Evolutionary conservation across 2,329 filamentous ascomycete species (phyloP).

Genomic region (Cercospora zeae-maydis): DNA sequence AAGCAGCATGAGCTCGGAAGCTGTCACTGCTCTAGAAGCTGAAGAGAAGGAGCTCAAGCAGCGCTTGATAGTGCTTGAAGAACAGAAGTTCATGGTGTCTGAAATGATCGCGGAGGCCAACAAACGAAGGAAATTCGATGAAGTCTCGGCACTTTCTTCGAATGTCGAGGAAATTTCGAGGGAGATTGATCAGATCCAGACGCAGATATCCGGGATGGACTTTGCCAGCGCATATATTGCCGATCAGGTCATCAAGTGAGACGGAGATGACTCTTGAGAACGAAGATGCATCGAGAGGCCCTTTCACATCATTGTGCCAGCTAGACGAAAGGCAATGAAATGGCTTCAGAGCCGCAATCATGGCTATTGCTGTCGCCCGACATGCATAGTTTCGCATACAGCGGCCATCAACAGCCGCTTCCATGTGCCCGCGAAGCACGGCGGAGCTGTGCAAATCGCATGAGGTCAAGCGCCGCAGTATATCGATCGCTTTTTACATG

Average conservation of each 20-base stretch:
- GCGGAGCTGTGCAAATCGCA: neutral
- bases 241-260: constrained; percentile 32
- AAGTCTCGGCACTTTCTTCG: constrained; percentile 72
- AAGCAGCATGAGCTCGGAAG: constrained; percentile 42
- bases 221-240: constrained; percentile 36
- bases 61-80: constrained; percentile 76
- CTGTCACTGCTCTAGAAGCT: constrained; percentile 65
- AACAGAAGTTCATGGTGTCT: constrained; percentile 84
- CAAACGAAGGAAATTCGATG: constrained; percentile 75
- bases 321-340: neutral
- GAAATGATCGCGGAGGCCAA: constrained; percentile 79
- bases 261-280: neutral
- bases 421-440: neutral
- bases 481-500: neutral
- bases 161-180: constrained; percentile 78
- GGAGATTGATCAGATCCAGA: constrained; percentile 61
- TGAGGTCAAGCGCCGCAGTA: neutral
- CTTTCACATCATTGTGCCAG: neutral
- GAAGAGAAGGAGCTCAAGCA: constrained; percentile 83
- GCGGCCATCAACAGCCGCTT: neutral
- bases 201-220: constrained; percentile 37
- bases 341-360: neutral
- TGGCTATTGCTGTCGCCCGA: neutral
- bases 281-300: neutral
- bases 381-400: neutral